A percentile compares a stretch with the other conserved stretches of the same genome.
Evolutionary conservation across 768 basidiomycete genomes (phyloP).

Genomic region (Phanerochaete carnosa): DNA sequence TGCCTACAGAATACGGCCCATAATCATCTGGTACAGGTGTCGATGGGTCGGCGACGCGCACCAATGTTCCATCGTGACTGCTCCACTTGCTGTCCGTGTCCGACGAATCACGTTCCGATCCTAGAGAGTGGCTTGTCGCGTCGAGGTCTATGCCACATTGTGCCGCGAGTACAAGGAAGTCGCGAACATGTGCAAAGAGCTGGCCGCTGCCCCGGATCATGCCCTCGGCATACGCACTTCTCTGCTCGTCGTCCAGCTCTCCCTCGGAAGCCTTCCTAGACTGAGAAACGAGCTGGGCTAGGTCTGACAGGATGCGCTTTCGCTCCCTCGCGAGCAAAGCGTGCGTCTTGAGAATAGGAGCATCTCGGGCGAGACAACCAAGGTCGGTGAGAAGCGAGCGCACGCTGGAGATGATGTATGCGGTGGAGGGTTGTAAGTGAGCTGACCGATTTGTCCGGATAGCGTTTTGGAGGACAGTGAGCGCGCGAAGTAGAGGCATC

Average conservation of each 20-base stretch:
- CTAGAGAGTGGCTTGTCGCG: constrained; percentile 28
- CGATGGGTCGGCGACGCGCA: constrained; percentile 15
- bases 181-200: constrained; percentile 76
- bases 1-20: neutral
- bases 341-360: constrained; percentile 62
- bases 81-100: constrained; percentile 30
- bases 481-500: constrained; percentile 78
- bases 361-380: constrained; percentile 82
- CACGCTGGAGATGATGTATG: constrained; percentile 92
- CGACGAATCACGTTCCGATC: constrained; percentile 27
- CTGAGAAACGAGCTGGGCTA: constrained; percentile 81
- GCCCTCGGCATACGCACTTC: constrained; percentile 56
- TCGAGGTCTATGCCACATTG: constrained; percentile 68
- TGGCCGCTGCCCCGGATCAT: constrained; percentile 83
- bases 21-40: constrained; percentile 7
- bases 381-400: constrained; percentile 81
- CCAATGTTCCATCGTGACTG: constrained; percentile 29
- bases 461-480: constrained; percentile 83
- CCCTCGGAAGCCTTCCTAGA: constrained; percentile 63
- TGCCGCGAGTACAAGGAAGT: constrained; percentile 73
- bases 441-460: constrained; percentile 71
- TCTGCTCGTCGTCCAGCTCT: constrained; percentile 42
- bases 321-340: constrained; percentile 72
- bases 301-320: constrained; percentile 74
- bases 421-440: constrained; percentile 93